These are phyloP conservation scores for Pulveroboletus sp. DNA, from an alignment of 1,284 basidiomycete genomes.

Conservation along the genomic window DNA sequence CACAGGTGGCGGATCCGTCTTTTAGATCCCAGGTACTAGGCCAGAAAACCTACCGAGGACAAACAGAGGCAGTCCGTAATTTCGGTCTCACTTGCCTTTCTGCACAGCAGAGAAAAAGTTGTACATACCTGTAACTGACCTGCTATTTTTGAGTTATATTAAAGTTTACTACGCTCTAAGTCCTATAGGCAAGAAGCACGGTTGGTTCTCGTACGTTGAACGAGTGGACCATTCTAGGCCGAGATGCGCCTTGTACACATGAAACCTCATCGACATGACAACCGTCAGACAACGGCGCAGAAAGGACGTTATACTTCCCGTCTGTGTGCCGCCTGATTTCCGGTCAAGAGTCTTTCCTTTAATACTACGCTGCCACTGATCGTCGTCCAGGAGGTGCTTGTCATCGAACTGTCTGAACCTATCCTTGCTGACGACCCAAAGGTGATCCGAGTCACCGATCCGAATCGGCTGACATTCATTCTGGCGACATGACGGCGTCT, in stretches of 20 bases:
- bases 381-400: too few relatives aligned
- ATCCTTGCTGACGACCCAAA: neutral
- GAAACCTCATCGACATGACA: slow-evolving; percentile 10
- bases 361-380: too few relatives aligned
- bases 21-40: slow-evolving; percentile 11
- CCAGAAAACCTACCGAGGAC: neutral
- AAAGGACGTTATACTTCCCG: neutral
- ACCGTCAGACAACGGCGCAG: too few relatives aligned
- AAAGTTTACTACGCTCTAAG: slow-evolving; percentile 4
- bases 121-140: too few relatives aligned
- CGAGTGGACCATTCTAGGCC: too few relatives aligned
- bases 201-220: neutral
- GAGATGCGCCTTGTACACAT: neutral
- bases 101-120: too few relatives aligned
- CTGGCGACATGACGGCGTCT: neutral
- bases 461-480: neutral
- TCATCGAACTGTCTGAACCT: neutral
- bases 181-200: neutral
- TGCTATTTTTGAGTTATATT: neutral
- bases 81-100: neutral
- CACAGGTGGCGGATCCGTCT: slow-evolving; percentile 29
- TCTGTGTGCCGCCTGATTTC: too few relatives aligned
- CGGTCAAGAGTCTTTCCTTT: too few relatives aligned
- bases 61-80: neutral
- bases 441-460: neutral